phyloP scores from a whole-genome alignment of 1,284 basidiomycete genomes.

The Austroboletus novae-zelandiae region DNA sequence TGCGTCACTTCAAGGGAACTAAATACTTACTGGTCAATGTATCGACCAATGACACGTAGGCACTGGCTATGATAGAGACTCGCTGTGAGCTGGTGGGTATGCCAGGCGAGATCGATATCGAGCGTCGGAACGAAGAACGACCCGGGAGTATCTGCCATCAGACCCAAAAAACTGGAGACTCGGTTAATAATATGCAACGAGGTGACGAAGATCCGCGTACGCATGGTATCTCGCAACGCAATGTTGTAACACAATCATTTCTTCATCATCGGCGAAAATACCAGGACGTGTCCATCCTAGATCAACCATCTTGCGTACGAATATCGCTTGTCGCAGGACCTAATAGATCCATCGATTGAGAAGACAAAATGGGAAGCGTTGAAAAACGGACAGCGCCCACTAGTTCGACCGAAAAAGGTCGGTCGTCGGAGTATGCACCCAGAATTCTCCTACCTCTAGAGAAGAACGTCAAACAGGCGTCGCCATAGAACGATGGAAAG shows the following conservation, averaged over 20 bases:
- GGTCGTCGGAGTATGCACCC: slow-evolving; percentile 45
- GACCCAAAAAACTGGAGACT: slow-evolving; percentile 36
- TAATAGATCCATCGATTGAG: slow-evolving; percentile 11
- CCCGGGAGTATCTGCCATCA: slow-evolving; percentile 33
- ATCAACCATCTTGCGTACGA: slow-evolving; percentile 51
- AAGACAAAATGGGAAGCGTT: background rate
- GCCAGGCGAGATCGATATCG: slow-evolving; percentile 48
- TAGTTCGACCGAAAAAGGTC: slow-evolving; percentile 51
- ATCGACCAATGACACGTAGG: slow-evolving; percentile 29
- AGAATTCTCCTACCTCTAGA: slow-evolving; percentile 37
- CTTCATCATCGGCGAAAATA: slow-evolving; percentile 37
- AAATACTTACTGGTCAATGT: slow-evolving; percentile 39
- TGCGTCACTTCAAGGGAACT: slow-evolving; percentile 17
- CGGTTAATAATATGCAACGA: background rate
- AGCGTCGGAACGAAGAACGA: slow-evolving; percentile 46
- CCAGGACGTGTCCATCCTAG: slow-evolving; percentile 49
- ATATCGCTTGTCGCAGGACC: slow-evolving; percentile 56
- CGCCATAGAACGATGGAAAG: background rate
- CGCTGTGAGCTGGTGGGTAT: slow-evolving; percentile 42
- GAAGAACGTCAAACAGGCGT: background rate
- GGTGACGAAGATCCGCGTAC: slow-evolving; percentile 18
- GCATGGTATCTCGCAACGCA: slow-evolving; percentile 43
- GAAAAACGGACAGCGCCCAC: slow-evolving; percentile 45
- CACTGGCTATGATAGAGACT: slow-evolving; percentile 35
- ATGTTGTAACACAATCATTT: slow-evolving; percentile 35